phyloP scores from a whole-genome alignment of 306 rosid species.

The Betula pendula region DNA sequence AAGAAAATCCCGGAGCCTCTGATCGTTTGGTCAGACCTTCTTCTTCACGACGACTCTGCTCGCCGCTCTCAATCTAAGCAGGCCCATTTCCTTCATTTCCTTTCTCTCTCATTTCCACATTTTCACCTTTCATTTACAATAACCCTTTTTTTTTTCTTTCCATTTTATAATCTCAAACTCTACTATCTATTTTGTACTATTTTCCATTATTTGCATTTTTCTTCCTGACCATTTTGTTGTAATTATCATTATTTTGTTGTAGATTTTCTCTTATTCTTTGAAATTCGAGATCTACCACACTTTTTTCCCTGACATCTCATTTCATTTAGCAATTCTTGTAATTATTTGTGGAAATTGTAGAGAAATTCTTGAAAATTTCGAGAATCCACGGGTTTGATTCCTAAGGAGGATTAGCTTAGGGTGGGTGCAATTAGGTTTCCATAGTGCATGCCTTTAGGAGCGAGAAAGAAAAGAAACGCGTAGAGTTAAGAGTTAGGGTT shows the following conservation, averaged over 20 bases:
- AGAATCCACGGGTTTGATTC: constrained; percentile 1
- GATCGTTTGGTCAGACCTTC: constrained; percentile 14
- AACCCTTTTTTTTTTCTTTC: background rate
- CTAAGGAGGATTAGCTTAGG: background rate
- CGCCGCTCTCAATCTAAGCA: background rate
- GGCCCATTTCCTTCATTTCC: constrained; percentile 8
- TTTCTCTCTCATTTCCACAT: background rate
- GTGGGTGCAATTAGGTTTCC: background rate
- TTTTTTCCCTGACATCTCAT: background rate
- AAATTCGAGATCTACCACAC: background rate
- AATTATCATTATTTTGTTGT: background rate
- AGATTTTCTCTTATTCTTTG: background rate
- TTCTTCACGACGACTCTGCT: constrained; percentile 13
- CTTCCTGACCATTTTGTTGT: background rate
- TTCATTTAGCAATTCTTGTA: constrained; percentile 7
- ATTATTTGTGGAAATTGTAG: background rate
- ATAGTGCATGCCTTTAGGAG: constrained; percentile 7
- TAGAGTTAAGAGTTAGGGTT: background rate
- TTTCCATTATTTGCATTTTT: background rate
- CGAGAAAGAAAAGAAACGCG: background rate
- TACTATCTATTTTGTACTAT: background rate
- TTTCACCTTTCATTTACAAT: background rate
- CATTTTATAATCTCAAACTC: too few species aligned
- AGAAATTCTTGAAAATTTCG: background rate
- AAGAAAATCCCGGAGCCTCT: background rate